phyloP scores from a whole-genome alignment of 2,329 filamentous ascomycete species.

The Ophiocordyceps camponoti-rufipedis region DNA sequence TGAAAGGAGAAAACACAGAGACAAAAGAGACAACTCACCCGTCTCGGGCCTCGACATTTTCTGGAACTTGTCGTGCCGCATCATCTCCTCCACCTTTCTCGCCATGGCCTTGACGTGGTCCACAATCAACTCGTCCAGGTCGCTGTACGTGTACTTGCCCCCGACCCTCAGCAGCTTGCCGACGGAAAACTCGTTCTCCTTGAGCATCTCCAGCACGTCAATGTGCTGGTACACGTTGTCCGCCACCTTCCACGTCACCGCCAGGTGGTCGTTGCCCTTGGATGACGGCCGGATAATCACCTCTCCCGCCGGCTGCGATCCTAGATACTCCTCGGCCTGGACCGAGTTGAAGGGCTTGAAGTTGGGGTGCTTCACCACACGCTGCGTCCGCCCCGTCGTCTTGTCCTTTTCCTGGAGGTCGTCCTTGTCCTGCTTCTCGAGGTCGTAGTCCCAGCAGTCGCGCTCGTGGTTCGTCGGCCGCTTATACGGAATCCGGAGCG shows the following conservation, averaged over 20 bases:
- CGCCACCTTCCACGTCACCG: slow-evolving; percentile 94
- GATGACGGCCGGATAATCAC: slow-evolving; percentile 91
- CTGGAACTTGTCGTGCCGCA: slow-evolving; percentile 87
- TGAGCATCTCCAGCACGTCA: slow-evolving; percentile 89
- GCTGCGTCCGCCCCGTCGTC: slow-evolving; percentile 65
- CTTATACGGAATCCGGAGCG: slow-evolving; percentile 54
- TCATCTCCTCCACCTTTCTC: slow-evolving; percentile 92
- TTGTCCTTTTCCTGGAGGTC: slow-evolving; percentile 74
- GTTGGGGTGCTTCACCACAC: slow-evolving; percentile 94
- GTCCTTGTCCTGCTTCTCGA: slow-evolving; percentile 69
- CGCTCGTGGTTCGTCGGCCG: slow-evolving; percentile 52
- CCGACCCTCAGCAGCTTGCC: slow-evolving; percentile 72
- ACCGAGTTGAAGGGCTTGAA: slow-evolving; percentile 86
- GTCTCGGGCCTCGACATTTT: slow-evolving; percentile 61
- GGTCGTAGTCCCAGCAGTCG: slow-evolving; percentile 72
- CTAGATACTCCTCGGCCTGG: slow-evolving; percentile 86
- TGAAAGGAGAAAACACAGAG: background rate
- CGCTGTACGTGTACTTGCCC: slow-evolving; percentile 79
- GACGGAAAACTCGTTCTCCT: slow-evolving; percentile 91
- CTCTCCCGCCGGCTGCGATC: slow-evolving; percentile 70
- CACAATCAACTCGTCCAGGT: slow-evolving; percentile 93
- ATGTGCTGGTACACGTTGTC: slow-evolving; percentile 96
- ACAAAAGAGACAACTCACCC: slow-evolving; percentile 39
- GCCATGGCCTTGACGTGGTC: slow-evolving; percentile 97
- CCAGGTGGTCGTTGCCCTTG: slow-evolving; percentile 86